phyloP scores from a whole-genome alignment of 331 rosid species.

The Acacia pycnantha region DNA sequence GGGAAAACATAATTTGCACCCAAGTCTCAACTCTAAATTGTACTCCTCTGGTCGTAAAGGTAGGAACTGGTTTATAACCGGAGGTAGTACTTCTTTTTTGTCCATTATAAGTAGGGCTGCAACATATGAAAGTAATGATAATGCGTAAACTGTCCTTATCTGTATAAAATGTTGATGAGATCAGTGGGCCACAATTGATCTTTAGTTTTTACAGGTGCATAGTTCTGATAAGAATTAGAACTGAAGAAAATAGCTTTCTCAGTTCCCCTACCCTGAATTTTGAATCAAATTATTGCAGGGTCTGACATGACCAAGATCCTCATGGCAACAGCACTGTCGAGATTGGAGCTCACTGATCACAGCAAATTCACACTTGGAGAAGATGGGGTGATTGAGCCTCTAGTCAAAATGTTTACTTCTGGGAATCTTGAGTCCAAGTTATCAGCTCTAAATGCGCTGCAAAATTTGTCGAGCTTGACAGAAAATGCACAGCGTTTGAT shows the following conservation, averaged over 20 bases:
- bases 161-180: background rate
- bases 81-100: no score
- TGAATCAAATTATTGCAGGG: constrained; percentile 51
- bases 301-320: constrained; percentile 94
- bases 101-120: no score
- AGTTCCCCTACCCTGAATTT: constrained; percentile 7
- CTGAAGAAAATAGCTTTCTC: background rate
- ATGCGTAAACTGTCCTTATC: background rate
- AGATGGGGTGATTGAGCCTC: constrained; percentile 80
- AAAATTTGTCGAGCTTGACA: constrained; percentile 60
- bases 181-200: background rate
- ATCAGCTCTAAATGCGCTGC: constrained; percentile 84
- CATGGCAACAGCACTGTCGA: constrained; percentile 89
- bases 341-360: constrained; percentile 84
- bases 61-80: no score
- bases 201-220: background rate
- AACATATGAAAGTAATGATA: background rate
- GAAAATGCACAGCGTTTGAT: constrained; percentile 69
- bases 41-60: no score
- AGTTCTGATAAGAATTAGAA: background rate
- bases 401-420: constrained; percentile 62
- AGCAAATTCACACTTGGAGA: constrained; percentile 74
- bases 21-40: no score
- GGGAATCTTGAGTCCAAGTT: constrained; percentile 94
- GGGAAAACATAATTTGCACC: background rate